phyloP scores from a whole-genome alignment of 371 early-diverging fungal genomes.

The Haplosporangium sp. region DNA sequence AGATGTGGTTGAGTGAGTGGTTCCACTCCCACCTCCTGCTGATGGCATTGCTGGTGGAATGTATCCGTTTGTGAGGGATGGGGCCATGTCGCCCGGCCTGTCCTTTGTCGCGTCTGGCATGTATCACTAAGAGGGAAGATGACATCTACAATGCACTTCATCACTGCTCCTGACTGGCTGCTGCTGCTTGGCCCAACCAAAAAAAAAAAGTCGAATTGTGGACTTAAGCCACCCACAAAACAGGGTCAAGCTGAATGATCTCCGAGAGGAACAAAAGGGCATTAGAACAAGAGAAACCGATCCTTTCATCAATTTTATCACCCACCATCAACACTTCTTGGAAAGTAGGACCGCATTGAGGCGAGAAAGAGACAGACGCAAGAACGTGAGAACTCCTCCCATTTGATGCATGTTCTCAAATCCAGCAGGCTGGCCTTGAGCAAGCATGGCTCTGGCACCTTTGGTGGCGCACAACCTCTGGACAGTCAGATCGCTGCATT shows the following conservation, averaged over 20 bases:
- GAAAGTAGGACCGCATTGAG: background rate
- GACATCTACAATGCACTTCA: no score
- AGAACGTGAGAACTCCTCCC: background rate
- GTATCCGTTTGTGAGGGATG: conserved; percentile 14
- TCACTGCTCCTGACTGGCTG: no score
- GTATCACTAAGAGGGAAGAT: background rate
- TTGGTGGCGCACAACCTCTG: conserved; percentile 15
- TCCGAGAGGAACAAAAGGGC: no score
- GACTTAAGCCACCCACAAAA: no score
- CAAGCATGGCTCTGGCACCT: conserved; percentile 1
- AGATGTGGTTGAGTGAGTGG: background rate
- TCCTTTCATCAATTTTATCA: no score
- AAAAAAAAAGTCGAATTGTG: no score
- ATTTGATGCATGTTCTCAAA: conserved; percentile 34
- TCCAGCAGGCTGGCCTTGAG: conserved; percentile 13
- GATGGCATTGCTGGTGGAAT: background rate
- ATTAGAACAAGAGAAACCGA: no score
- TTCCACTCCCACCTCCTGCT: conserved; percentile 1
- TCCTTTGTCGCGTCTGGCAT: conserved; percentile 39
- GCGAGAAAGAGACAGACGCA: background rate
- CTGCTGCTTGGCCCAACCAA: no score
- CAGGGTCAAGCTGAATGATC: no score
- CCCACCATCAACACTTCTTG: no score
- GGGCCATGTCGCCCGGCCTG: conserved; percentile 17
- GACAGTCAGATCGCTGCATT: conserved; percentile 35